Base-by-base conservation (phyloP, 73 alveolate genomes). In the Durusdinium trenchii region DNA sequence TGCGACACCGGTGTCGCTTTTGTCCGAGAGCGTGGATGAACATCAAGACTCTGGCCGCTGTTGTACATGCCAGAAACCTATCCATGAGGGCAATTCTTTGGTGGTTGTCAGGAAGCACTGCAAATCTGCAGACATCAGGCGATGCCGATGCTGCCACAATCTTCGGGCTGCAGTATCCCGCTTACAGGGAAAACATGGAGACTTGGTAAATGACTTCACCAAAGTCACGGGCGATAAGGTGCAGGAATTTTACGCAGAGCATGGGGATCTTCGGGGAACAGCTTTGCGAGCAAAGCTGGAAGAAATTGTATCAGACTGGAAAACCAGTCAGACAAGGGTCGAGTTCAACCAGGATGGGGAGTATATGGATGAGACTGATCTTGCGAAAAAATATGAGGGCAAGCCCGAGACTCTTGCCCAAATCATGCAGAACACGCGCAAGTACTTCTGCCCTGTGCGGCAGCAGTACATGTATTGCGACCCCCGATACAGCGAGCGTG, bases 341-440 rank as follows among this genome's bases (percentile, higher is more conserved):
- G 91, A 43, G 42, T 81, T 45, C 45, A 32, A 81, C 45, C 67
- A 47, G 47, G 64, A 47, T 23, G 91, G 91, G 7, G 91, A 81
- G 64, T 81, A n/a, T 47, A 45, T 45, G 30, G 91, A 46, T 3
- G 47, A 43, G 91, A 64, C 3, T 42, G 91, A 81, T 64, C 40
- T 81, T 16, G 60, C 26, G 1, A 1, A 45, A 64, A 81, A 81
- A 47, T 81, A 81, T 43, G 46, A 43, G 23, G 67, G 28, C 47
- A 18, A 48, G 40, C 91, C 45, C 45, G 91, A 42, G 91, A 43
- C 60, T 28, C 20, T 81, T 61, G 28, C 40, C 62, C 42, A 43
- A 40, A 81, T 81, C 91, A 40, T 81, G 6, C 69, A 81, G 91
- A 81, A 81, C 23, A 64, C 91, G 6, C 42, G 64, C 60, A 81